Percentiles rank a stretch among this genome's conserved stretches.
Evolutionary conservation across 768 basidiomycete genomes (phyloP).

Genomic region (Pleurotus tuoliensis): DNA sequence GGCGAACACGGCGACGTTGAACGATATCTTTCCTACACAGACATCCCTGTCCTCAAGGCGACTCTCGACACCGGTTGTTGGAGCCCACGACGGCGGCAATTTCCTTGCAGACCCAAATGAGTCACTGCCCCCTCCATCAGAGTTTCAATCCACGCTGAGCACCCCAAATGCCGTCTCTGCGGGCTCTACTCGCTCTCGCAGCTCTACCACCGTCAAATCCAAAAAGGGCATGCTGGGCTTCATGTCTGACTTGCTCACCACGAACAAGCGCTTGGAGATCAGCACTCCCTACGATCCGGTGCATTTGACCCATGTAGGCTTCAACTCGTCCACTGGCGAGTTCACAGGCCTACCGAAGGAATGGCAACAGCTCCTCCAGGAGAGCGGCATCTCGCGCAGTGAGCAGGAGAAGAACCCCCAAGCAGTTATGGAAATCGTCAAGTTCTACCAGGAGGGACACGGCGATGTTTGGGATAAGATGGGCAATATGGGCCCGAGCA

Average conservation of each 20-base stretch:
- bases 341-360: conserved; percentile 97
- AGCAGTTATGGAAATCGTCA: conserved; percentile 98
- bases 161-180: conserved; percentile 16
- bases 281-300: conserved; percentile 98
- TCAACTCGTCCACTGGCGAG: conserved; percentile 98
- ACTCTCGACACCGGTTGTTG: conserved; percentile 43
- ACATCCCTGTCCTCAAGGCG: conserved; percentile 41
- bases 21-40: conserved; percentile 61
- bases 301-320: conserved; percentile 98
- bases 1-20: conserved; percentile 78
- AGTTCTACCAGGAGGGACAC: conserved; percentile 92
- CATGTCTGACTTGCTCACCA: conserved; percentile 65
- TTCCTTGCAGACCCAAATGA: conserved; percentile 45
- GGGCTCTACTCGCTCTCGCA: conserved; percentile 36
- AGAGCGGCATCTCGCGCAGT: conserved; percentile 88
- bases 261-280: conserved; percentile 82
- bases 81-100: conserved; percentile 30
- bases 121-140: conserved; percentile 31
- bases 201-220: conserved; percentile 40
- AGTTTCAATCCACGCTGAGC: conserved; percentile 22
- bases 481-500: conserved; percentile 46
- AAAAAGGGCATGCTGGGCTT: conserved; percentile 76
- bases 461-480: conserved; percentile 86
- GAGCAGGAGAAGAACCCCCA: conserved; percentile 99
- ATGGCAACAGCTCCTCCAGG: conserved; percentile 96